Conservation (phyloP, 78 protist species). For the Chrysochromulina tobinii region DNA sequence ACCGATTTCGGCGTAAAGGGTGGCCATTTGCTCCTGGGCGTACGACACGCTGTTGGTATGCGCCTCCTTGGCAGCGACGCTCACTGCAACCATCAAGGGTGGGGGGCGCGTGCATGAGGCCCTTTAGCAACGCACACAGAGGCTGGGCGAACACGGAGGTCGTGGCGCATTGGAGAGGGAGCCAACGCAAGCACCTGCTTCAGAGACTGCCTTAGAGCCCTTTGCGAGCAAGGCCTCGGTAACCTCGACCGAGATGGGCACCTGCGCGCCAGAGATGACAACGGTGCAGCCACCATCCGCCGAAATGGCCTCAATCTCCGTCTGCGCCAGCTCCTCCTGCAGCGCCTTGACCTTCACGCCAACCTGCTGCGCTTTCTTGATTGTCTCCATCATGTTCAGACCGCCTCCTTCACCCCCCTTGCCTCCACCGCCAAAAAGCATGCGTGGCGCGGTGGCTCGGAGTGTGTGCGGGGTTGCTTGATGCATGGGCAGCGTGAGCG, state of each 20-base stretch:
- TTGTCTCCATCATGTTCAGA: constrained; percentile 21
- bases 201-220: not conserved
- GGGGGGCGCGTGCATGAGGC: too few species aligned
- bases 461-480: too few species aligned
- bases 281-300: not conserved
- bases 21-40: not conserved
- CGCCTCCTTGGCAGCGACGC: not conserved
- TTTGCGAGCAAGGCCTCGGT: not conserved
- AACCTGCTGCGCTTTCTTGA: constrained; percentile 21
- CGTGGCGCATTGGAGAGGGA: too few species aligned
- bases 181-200: not conserved
- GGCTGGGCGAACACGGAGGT: too few species aligned
- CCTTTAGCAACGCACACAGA: too few species aligned
- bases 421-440: constrained; percentile 16
- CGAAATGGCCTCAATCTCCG: not conserved
- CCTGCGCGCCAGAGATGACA: constrained; percentile 9
- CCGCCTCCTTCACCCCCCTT: not conserved
- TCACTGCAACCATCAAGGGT: not conserved
- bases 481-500: too few species aligned
- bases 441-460: not conserved
- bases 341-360: constrained; percentile 20
- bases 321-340: constrained; percentile 3
- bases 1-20: not conserved
- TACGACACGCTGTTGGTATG: not conserved
- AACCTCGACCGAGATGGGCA: not conserved